Evolutionary conservation across 1,284 basidiomycete species (phyloP).

Genomic region (Trametes hirsuta): DNA sequence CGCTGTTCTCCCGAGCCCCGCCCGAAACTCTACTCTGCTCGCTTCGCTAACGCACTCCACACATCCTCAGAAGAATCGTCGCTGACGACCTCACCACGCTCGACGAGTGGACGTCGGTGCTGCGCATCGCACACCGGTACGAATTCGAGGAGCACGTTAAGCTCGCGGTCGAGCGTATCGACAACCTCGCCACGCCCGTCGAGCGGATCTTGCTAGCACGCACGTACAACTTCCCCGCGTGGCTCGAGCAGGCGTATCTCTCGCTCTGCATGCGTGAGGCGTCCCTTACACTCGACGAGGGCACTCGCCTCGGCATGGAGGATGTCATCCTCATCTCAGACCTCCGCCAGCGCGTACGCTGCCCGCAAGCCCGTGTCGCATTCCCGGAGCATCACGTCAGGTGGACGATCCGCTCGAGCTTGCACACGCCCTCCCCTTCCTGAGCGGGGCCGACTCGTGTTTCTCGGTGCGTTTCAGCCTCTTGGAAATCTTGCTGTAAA

Average conservation of each 20-base stretch:
- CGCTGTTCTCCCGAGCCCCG: too few species aligned
- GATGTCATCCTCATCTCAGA: constrained; percentile 27
- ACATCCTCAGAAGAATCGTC: constrained; percentile 19
- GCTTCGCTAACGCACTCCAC: too few species aligned
- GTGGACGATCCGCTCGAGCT: too few species aligned
- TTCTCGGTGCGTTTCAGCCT: too few species aligned
- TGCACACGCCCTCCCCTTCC: too few species aligned
- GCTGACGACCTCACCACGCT: constrained; percentile 25
- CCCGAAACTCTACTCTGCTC: too few species aligned
- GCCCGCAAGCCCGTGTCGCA: neutral
- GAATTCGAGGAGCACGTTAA: constrained; percentile 27
- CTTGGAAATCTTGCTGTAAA: too few species aligned
- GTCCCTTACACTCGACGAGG: constrained; percentile 31
- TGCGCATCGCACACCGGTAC: constrained; percentile 31
- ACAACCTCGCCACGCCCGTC: constrained; percentile 23
- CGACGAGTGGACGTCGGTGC: constrained; percentile 35
- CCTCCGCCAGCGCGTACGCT: constrained; percentile 18
- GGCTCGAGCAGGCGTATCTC: constrained; percentile 28
- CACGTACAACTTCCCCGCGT: constrained; percentile 26
- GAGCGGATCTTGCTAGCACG: constrained; percentile 32
- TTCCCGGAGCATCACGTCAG: constrained; percentile 1
- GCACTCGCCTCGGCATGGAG: constrained; percentile 26
- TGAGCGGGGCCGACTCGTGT: too few species aligned
- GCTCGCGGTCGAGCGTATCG: constrained; percentile 30
- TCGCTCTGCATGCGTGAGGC: constrained; percentile 28